These are phyloP conservation scores for Erysimum cheiranthoides DNA, from an alignment of 345 rosid genomes.

Conservation along the genomic window DNA sequence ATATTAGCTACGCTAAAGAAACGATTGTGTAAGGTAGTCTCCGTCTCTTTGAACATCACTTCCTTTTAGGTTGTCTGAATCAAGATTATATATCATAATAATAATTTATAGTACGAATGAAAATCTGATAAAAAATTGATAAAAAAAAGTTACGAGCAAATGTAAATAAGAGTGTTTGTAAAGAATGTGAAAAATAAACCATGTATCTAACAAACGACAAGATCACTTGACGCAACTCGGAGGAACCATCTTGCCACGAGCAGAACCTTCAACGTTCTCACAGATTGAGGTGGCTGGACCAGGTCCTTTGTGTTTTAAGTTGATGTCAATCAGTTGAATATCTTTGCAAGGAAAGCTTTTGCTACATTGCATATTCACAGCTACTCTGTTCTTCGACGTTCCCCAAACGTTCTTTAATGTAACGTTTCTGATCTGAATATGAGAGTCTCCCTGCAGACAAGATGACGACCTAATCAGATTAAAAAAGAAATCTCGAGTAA, in stretches of 20 bases:
- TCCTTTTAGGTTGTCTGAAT: conserved; percentile 16
- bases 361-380: conserved; percentile 38
- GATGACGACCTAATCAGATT: neutral
- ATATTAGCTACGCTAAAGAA: conserved; percentile 20
- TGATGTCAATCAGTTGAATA: conserved; percentile 39
- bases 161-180: neutral
- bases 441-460: conserved; percentile 38
- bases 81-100: neutral
- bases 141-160: neutral
- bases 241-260: conserved; percentile 24
- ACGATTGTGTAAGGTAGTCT: conserved; percentile 16
- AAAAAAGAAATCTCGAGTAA: neutral
- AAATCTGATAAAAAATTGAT: neutral
- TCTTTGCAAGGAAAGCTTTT: conserved; percentile 35
- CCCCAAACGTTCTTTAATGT: conserved; percentile 43
- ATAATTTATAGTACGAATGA: neutral
- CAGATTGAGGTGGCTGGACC: conserved; percentile 38
- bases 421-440: conserved; percentile 42
- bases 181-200: neutral
- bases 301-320: neutral
- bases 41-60: conserved; percentile 15
- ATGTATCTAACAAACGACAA: neutral
- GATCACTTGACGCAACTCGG: conserved; percentile 22
- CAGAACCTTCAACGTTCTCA: conserved; percentile 29
- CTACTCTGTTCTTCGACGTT: conserved; percentile 29